phyloP scores from a whole-genome alignment of 2,329 filamentous ascomycete genomes.

The Stagonosporopsis chrysanthemi region DNA sequence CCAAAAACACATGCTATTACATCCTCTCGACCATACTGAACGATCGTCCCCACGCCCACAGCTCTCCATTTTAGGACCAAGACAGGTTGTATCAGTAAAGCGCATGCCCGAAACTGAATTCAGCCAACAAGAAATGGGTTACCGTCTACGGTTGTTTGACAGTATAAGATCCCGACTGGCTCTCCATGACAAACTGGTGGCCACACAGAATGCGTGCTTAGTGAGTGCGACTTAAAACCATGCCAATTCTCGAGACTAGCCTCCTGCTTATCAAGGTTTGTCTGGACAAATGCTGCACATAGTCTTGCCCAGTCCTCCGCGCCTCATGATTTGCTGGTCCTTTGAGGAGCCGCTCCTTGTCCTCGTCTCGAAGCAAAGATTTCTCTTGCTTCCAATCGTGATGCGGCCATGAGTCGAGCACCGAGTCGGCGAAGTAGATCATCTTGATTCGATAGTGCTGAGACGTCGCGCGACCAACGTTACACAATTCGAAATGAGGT shows the following conservation, averaged over 20 bases:
- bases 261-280: neutral
- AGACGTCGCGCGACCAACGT: neutral
- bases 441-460: neutral
- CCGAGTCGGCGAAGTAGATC: neutral
- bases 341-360: neutral
- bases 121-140: no score
- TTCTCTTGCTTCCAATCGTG: neutral
- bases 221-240: neutral
- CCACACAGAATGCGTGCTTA: neutral
- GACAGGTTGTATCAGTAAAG: no score
- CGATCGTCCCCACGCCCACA: no score
- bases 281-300: neutral
- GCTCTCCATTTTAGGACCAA: no score
- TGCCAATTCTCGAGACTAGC: neutral
- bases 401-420: neutral
- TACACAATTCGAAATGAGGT: neutral
- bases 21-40: no score
- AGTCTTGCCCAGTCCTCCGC: neutral
- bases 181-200: no score
- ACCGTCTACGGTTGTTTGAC: no score
- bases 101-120: no score
- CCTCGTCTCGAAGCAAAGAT: neutral
- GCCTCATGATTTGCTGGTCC: neutral
- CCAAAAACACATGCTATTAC: no score
- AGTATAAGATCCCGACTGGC: no score